Percentiles rank a stretch among this genome's conserved stretches.
These are phyloP conservation scores for Pichia sp. DNA, from an alignment of 1,139 yeast genomes.

Conservation along the genomic window DNA sequence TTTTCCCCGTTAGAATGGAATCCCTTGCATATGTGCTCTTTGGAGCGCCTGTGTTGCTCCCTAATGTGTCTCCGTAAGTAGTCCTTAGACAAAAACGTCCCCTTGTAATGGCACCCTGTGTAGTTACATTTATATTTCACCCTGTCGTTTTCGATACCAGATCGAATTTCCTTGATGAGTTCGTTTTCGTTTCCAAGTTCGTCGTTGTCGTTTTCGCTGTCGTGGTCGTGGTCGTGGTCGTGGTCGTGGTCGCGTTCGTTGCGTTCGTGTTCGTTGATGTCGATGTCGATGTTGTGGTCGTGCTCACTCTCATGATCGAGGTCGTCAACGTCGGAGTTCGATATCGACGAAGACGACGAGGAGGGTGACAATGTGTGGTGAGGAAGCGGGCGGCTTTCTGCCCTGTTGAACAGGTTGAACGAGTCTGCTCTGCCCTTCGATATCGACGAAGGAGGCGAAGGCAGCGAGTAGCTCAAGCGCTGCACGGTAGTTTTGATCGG, in stretches of 20 bases:
- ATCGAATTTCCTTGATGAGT: constrained; percentile 11
- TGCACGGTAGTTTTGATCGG: not conserved
- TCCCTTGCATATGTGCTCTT: constrained; percentile 29
- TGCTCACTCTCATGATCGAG: not conserved
- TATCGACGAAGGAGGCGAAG: constrained; percentile 6
- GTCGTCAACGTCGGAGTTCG: not conserved
- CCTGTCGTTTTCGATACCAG: constrained; percentile 8
- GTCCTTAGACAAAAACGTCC: constrained; percentile 31
- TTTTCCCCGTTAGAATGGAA: constrained; percentile 20
- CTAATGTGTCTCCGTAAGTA: constrained; percentile 31
- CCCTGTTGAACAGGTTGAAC: not conserved
- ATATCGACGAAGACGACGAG: not conserved
- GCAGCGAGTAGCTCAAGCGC: not conserved
- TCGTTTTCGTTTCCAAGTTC: constrained; percentile 5
- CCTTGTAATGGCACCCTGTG: constrained; percentile 29
- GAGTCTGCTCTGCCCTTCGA: not conserved
- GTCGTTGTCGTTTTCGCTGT: constrained; percentile 4
- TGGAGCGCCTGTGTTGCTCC: constrained; percentile 30
- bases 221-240: not conserved
- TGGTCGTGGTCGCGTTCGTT: not conserved
- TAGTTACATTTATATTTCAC: constrained; percentile 21
- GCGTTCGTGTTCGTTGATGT: not conserved
- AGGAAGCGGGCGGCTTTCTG: not conserved
- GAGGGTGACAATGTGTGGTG: not conserved
- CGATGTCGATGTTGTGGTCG: constrained; percentile 1